A percentile compares a stretch with the other conserved stretches of the same genome.
These are phyloP conservation scores for Aspergillus fischeri DNA, from an alignment of 2,329 filamentous ascomycete genomes.

Conservation along the genomic window DNA sequence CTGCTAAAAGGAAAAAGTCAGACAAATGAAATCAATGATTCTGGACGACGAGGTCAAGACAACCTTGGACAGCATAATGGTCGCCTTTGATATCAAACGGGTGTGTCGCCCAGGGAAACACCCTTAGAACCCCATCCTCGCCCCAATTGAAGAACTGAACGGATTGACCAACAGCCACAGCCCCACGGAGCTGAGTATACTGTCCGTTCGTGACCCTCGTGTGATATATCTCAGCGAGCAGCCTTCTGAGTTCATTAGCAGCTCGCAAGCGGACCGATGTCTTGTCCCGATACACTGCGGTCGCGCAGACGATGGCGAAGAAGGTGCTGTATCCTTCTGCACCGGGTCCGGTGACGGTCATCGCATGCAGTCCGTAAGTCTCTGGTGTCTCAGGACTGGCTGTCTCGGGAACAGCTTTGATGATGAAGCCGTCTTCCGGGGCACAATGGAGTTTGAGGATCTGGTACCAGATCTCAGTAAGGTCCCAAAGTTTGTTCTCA, in stretches of 20 bases:
- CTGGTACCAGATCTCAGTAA: not conserved
- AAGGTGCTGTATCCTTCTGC: not conserved
- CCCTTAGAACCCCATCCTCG: not conserved
- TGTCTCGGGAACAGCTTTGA: not conserved
- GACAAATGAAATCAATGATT: not conserved
- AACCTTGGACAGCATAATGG: not conserved
- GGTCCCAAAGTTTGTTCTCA: not conserved
- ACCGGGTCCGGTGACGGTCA: not conserved
- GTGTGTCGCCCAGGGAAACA: not conserved
- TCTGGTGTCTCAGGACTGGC: not conserved
- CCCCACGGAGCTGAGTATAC: not conserved
- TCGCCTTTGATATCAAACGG: not conserved
- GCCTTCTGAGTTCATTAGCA: not conserved
- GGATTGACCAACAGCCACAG: not conserved
- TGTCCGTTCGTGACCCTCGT: not conserved
- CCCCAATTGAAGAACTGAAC: not conserved
- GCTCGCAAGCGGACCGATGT: not conserved
- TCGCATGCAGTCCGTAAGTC: not conserved
- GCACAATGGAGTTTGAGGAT: not conserved
- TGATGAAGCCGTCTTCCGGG: not conserved
- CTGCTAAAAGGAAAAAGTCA: not conserved
- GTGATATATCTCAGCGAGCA: not conserved
- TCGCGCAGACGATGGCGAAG: not conserved
- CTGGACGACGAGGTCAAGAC: not conserved
- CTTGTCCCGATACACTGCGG: not conserved